Conservation (phyloP, 108 stramenopile species). For the Cyclotella sp. region DNA sequence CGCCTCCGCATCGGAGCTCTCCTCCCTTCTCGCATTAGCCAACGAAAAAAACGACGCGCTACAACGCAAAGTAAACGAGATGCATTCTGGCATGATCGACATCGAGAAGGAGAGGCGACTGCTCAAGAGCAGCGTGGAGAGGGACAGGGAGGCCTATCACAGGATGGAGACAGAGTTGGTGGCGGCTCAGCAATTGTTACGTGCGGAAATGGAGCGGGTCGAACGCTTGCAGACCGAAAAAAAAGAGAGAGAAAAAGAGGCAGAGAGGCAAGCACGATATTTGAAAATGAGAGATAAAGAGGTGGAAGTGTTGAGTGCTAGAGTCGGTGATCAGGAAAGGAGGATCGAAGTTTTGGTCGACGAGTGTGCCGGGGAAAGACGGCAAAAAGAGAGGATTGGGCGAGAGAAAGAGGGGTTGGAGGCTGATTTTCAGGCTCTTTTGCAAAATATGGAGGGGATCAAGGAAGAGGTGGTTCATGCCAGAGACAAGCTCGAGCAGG, state of each 20-base stretch:
- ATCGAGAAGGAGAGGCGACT: conserved; percentile 35
- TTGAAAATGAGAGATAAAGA: conserved; percentile 42
- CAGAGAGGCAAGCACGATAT: neutral
- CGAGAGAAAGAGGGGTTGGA: conserved; percentile 13
- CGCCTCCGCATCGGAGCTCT: conserved; percentile 32
- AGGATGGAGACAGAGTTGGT: conserved; percentile 6
- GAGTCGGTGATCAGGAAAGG: conserved; percentile 22
- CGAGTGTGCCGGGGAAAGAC: conserved; percentile 7
- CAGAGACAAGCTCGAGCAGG: neutral
- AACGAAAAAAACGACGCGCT: conserved; percentile 21
- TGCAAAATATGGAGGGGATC: neutral
- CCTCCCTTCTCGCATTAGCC: conserved; percentile 6
- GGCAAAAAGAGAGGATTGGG: conserved; percentile 8
- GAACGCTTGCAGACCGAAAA: neutral
- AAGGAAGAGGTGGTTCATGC: neutral
- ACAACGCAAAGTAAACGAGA: conserved; percentile 23
- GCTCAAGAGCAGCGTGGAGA: conserved; percentile 13
- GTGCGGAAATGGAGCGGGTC: neutral
- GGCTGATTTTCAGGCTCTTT: conserved; percentile 5
- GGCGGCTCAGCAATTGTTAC: neutral
- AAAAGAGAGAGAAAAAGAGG: conserved; percentile 1
- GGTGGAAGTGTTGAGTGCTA: neutral
- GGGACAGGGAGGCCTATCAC: conserved; percentile 25
- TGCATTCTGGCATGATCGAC: conserved; percentile 29
- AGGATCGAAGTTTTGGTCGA: neutral